phyloP scores from a whole-genome alignment of 1,284 basidiomycete genomes.

The Trametes versicolor region DNA sequence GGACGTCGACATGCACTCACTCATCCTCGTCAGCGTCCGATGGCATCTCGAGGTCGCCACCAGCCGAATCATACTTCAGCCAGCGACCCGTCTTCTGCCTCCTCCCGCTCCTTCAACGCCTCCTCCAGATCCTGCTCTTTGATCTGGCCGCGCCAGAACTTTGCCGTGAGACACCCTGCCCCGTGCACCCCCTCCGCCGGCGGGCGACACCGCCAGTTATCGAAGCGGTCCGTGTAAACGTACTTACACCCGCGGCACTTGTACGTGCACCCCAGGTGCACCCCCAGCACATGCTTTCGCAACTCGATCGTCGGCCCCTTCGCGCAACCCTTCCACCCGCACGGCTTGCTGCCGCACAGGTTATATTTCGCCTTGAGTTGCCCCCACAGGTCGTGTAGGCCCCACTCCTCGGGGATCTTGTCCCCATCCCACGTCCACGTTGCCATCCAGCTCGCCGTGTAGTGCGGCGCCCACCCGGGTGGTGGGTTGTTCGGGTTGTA shows the following conservation, averaged over 20 bases:
- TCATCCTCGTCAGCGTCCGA: too few species aligned
- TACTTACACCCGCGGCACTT: constrained; percentile 21
- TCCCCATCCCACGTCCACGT: constrained; percentile 15
- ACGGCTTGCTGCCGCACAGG: constrained; percentile 6
- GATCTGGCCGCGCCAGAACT: constrained; percentile 12
- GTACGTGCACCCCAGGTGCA: constrained; percentile 23
- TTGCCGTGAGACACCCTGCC: constrained; percentile 15
- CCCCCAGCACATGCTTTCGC: constrained; percentile 27
- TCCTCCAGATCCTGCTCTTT: constrained; percentile 3
- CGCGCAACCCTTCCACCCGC: constrained; percentile 22
- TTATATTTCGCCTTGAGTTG: constrained; percentile 17
- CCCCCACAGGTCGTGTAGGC: constrained; percentile 19
- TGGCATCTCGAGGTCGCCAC: too few species aligned
- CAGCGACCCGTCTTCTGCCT: too few species aligned
- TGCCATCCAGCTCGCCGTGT: not conserved
- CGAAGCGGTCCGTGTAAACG: not conserved
- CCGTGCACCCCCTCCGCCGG: constrained; percentile 21
- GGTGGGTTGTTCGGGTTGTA: not conserved
- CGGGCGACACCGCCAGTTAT: constrained; percentile 20
- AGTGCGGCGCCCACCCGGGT: not conserved
- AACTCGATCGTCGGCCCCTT: constrained; percentile 14
- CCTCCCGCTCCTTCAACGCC: too few species aligned
- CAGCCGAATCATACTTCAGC: too few species aligned
- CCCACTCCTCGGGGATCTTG: constrained; percentile 13
- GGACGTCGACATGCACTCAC: too few species aligned